Evolutionary conservation across 2,329 filamentous ascomycete genomes (phyloP).

Genomic region (Aureobasidium sp.): DNA sequence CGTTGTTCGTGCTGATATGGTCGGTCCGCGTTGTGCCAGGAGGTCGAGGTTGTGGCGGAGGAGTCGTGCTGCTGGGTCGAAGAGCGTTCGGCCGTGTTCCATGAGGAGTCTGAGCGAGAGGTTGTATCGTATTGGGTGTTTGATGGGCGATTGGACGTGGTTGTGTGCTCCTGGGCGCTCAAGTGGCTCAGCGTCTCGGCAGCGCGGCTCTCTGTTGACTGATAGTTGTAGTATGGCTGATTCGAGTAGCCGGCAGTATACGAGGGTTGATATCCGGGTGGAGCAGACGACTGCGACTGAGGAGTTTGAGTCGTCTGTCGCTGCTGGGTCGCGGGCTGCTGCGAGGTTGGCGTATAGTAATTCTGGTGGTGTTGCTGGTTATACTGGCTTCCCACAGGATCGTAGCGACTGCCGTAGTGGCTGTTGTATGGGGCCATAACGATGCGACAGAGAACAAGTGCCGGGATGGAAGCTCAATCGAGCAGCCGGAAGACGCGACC

Average conservation of each 20-base stretch:
- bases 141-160: not conserved
- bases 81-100: not conserved
- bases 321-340: slow-evolving; percentile 4
- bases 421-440: slow-evolving; percentile 25
- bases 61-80: not conserved
- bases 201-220: slow-evolving; percentile 16
- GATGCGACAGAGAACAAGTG: not conserved
- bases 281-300: slow-evolving; percentile 10
- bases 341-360: not conserved
- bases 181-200: slow-evolving; percentile 18
- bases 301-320: slow-evolving; percentile 9
- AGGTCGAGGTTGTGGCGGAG: not conserved
- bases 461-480: not conserved
- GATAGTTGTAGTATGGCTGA: slow-evolving; percentile 5
- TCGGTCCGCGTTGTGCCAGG: slow-evolving; percentile 3
- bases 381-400: slow-evolving; percentile 27
- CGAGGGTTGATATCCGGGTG: not conserved
- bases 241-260: not conserved
- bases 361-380: slow-evolving; percentile 18
- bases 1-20: slow-evolving; percentile 6
- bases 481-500: not conserved
- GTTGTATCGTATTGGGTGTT: not conserved
- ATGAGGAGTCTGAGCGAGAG: slow-evolving; percentile 2
- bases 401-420: slow-evolving; percentile 26
- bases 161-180: slow-evolving; percentile 12